Evolutionary conservation across 1,284 basidiomycete species (phyloP), one percentile per base, ranked within the genome.

Genomic region (Earliella scabrosa): DNA sequence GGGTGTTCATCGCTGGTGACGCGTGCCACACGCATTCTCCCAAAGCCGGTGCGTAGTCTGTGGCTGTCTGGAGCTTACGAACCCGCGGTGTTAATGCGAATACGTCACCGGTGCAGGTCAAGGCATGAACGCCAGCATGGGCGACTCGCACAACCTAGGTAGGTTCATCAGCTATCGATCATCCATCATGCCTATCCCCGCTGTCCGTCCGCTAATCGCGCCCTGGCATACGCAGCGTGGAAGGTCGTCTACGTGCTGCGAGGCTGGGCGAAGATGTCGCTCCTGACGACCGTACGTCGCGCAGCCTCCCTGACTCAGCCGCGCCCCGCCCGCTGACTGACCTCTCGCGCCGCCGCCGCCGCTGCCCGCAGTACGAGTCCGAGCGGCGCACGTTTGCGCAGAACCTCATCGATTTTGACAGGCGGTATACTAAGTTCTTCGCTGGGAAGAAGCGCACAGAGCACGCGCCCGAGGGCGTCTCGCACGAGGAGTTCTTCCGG

Each of bases 11-110:
- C 58, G 88, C 86, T 3, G 90, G 91, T 0, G 89, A 92, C 71
- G 88, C 87, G 2, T 92, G 86, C 64, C 92, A 94, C 67, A 94
- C 92, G 0, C 92, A 94, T 71, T 92, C 90, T 0, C 92, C 92
- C 0, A 94, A 84, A 63, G 81, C 80, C 5, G 70, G 70, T 65
- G 6, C 9, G 67, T 58, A 13, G 31, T 9, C 20, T 10, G 16
- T 23, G 43, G 9, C 34, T 3, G 4, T 7, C 24, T 20, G 10
- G 21, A 6, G 13, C 14, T n/a, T 8, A 6, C 9, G 13, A n/a
- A 31, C 26, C 16, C 11, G 16, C 8, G 7, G 6, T 13, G 4
- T 31, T n/a, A n/a, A n/a, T n/a, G n/a, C n/a, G n/a, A n/a, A n/a
- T 0, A 38, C 16, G 4, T 5, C 9, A 14, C 14, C 20, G 8